Evolutionary conservation across 1,284 basidiomycete species (phyloP).

Genomic region (Porodaedalea pini): DNA sequence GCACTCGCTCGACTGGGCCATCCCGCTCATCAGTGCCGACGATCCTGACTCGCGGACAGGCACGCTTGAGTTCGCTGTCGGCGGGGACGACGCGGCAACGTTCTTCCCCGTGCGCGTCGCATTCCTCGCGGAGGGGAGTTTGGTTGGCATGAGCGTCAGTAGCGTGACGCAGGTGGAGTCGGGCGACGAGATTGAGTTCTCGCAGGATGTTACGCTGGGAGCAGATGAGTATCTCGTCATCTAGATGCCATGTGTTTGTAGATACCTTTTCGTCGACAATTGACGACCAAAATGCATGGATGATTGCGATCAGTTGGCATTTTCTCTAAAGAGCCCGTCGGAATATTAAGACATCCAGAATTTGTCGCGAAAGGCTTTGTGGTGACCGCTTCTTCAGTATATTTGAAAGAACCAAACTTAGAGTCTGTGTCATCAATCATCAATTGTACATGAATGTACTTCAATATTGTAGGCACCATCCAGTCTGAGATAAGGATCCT

Average conservation of each 20-base stretch:
- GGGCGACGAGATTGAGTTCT: slow-evolving; percentile 64
- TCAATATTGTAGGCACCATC: slow-evolving; percentile 6
- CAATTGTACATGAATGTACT: no score
- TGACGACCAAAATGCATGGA: no score
- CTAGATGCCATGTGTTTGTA: slow-evolving; percentile 24
- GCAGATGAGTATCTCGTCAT: slow-evolving; percentile 72
- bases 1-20: slow-evolving; percentile 83
- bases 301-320: no score
- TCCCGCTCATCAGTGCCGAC: slow-evolving; percentile 53
- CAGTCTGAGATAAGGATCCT: background rate
- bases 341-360: no score
- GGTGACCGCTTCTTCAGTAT: no score
- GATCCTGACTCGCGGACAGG: slow-evolving; percentile 64
- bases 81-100: slow-evolving; percentile 76
- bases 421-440: no score
- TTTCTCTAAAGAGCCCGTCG: no score
- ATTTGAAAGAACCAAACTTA: no score
- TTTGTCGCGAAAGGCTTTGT: no score
- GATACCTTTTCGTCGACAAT: background rate
- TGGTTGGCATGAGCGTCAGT: slow-evolving; percentile 67
- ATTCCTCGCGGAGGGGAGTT: slow-evolving; percentile 77
- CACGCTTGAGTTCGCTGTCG: slow-evolving; percentile 83
- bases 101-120: slow-evolving; percentile 93
- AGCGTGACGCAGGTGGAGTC: slow-evolving; percentile 55
- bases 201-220: slow-evolving; percentile 70